Percentiles rank a stretch among this genome's conserved stretches.
These are phyloP conservation scores for Aspergillus fumigatiaffinis DNA, from an alignment of 2,329 filamentous ascomycete species.

Conservation along the genomic window DNA sequence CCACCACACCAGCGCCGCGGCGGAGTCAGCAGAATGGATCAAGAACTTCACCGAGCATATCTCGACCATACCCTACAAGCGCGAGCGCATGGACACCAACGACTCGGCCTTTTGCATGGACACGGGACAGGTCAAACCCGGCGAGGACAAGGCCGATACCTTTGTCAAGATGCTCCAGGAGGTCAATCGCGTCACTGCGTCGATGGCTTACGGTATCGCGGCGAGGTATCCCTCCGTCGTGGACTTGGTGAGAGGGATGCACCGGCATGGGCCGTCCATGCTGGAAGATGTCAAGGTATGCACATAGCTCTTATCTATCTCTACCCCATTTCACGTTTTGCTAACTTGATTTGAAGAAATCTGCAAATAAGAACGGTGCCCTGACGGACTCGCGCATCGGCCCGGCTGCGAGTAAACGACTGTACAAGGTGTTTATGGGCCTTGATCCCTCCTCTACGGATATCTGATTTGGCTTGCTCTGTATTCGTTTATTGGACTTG, in stretches of 20 bases:
- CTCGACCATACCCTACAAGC: conserved; percentile 68
- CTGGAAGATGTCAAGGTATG: conserved; percentile 57
- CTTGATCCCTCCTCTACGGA: conserved; percentile 44
- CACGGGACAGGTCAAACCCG: conserved; percentile 67
- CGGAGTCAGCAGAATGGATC: conserved; percentile 71
- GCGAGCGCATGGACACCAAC: conserved; percentile 45
- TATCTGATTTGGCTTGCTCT: conserved; percentile 22
- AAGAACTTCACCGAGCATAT: conserved; percentile 73
- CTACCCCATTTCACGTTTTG: neutral
- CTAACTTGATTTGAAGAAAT: conserved; percentile 36
- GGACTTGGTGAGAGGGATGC: conserved; percentile 57
- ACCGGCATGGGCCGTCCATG: conserved; percentile 54
- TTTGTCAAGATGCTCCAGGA: conserved; percentile 74
- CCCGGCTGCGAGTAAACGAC: conserved; percentile 44
- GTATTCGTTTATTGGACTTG: neutral
- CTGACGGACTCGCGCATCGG: conserved; percentile 45
- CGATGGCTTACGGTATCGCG: conserved; percentile 67
- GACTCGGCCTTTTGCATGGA: conserved; percentile 71
- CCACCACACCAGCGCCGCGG: conserved; percentile 59
- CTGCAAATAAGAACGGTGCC: conserved; percentile 45
- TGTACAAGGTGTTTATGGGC: conserved; percentile 49
- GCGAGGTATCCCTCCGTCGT: conserved; percentile 57
- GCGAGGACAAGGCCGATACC: conserved; percentile 62
- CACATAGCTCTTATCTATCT: neutral
- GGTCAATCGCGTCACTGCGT: conserved; percentile 65